A percentile compares a stretch with the other conserved stretches of the same genome.
Conservation (phyloP, 352 stramenopile genomes). For the Vaucheria bursata region DNA sequence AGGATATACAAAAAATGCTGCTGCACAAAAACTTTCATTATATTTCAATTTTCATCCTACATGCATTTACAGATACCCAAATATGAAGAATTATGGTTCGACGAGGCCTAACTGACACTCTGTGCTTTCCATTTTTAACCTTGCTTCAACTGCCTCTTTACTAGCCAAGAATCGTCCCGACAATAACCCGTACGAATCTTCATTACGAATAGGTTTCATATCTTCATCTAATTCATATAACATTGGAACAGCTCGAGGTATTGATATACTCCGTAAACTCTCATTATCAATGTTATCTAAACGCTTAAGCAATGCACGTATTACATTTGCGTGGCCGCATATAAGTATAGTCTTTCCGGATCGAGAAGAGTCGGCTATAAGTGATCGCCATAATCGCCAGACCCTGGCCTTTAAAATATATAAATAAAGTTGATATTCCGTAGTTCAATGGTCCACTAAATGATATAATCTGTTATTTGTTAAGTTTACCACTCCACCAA, state of each 20-base stretch:
- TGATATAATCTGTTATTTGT: too few relatives aligned
- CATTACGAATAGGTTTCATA: conserved; percentile 80
- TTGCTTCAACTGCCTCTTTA: conserved; percentile 20
- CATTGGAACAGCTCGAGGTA: conserved; percentile 85
- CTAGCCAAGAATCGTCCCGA: conserved; percentile 76
- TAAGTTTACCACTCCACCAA: too few relatives aligned
- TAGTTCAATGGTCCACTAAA: too few relatives aligned
- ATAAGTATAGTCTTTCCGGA: conserved; percentile 90
- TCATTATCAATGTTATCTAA: conserved; percentile 27
- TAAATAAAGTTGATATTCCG: too few relatives aligned
- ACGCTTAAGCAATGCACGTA: conserved; percentile 90
- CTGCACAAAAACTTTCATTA: too few relatives aligned
- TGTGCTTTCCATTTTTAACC: not conserved
- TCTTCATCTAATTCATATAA: conserved; percentile 94
- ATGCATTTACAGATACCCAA: too few relatives aligned
- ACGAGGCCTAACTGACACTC: conserved; percentile 3
- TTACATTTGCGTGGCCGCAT: conserved; percentile 91
- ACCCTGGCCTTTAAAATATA: too few relatives aligned
- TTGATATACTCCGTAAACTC: conserved; percentile 64
- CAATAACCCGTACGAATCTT: conserved; percentile 70
- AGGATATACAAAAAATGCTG: too few relatives aligned
- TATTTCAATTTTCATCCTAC: too few relatives aligned
- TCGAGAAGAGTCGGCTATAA: conserved; percentile 85
- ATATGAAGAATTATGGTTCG: too few relatives aligned
- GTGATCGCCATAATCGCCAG: conserved; percentile 71